Evolutionary conservation across 176 grass and related monocot genomes (phyloP), one percentile per base, ranked within the genome.

Genomic region (Aechmea fasciata): DNA sequence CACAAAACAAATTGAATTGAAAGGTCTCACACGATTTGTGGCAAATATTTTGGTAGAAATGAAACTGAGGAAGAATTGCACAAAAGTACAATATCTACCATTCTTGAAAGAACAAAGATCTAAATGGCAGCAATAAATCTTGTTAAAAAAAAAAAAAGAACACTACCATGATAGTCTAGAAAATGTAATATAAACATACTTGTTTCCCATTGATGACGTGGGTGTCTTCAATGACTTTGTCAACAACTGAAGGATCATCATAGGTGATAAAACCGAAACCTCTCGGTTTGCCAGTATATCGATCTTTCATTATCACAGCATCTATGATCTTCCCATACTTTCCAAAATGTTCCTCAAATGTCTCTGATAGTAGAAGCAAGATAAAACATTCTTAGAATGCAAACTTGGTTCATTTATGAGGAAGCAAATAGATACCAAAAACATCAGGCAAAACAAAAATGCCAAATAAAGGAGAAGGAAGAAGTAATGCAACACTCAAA

Each of bases 191-290:
- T 23, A 72, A 50, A 84, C 63, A 15, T 79, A 90, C 91, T 69
- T 75, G 73, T 72, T 96, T 96, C 71, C 82, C 91, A 83, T 87
- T 86, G 23, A 96, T 82, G 68, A 87, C 72, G 78, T 96, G 91
- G 19, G 71, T 72, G 6, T 96, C 87, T 63, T 90, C 82, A 57
- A 96, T 96, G 49, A 96, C 91, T 64, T 52, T 76, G 63, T 96
- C 91, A 72, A 96, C 91, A 78, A 96, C 73, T 67, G 84, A 41
- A 48, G 91, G 81, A 75, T 96, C 81, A 57, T 69, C 67, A 59
- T 75, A 96, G 33, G 91, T 96, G 79, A 96, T 85, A 82, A 96
- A 96, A 22, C 91, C 91, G 85, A 96, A 96, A 61, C 91, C 91
- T 80, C 91, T 87, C 12, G 91, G 91, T 68, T 85, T 96, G 49